Evolutionary conservation across 139 green algal genomes (phyloP), one percentile per base, ranked within the genome.

Genomic region (Closterium sp.): DNA sequence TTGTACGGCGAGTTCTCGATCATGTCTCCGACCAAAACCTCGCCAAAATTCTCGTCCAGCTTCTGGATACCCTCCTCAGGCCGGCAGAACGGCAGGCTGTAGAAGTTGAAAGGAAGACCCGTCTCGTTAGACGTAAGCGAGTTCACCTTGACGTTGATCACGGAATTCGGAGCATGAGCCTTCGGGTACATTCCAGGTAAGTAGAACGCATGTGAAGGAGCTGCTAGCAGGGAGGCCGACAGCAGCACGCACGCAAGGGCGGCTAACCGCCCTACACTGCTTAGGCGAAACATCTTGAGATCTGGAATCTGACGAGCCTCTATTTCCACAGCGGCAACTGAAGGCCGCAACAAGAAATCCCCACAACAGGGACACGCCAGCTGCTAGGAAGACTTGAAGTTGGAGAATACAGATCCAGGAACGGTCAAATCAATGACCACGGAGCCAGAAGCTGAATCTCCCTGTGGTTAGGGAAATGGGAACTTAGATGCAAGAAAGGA

Each of bases 61-160:
- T 94, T 95, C 30, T 97, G 92, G 5, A 98, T 94, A 10, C 97
- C 98, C 92, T 97, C 97, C 2, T 90, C 29, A 2, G 98, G 98
- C 89, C 96, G 96, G 96, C 98, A 99, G 91, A 99, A 99, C 0
- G 98, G 98, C 93, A 99, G 93, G 10, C 94, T 96, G 95, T 99
- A 99, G 93, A 99, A 99, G 22, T 97, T 95, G 92, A 95, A 99
- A 0, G 98, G 98, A 87, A 99, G 94, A 90, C 99, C 97, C 85
- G 98, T 99, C 31, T 98, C 97, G 86, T 96, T 97, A 3, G 97
- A 98, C 1, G 96, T 98, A 29, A 99, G 88, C 0, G 97, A 98
- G 93, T 98, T 99, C 0, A 97, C 97, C 30, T 95, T 95, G 24
- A 94, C 90, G 13, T 87, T 84, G 9, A 95, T 84, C 38, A 38